These are phyloP conservation scores for Talaromyces sp. DNA, from an alignment of 2,329 filamentous ascomycete genomes.

Conservation along the genomic window DNA sequence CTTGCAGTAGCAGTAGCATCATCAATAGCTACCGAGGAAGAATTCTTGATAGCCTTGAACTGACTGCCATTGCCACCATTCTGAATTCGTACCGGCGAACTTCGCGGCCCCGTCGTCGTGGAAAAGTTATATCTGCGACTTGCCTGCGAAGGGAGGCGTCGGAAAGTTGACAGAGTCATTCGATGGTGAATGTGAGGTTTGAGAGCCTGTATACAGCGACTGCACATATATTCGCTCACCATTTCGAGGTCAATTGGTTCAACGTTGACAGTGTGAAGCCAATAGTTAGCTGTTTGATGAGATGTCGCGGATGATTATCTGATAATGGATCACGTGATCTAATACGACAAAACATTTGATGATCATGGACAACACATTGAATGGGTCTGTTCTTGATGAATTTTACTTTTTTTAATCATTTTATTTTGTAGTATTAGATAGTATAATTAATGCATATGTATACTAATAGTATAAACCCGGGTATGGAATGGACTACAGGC, in stretches of 20 bases:
- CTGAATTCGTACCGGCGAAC: slow-evolving; percentile 5
- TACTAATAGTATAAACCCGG: neutral
- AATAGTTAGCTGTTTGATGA: neutral
- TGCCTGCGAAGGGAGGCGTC: slow-evolving; percentile 21
- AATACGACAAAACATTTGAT: neutral
- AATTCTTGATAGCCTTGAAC: neutral
- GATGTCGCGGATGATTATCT: neutral
- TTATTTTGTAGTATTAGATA: neutral
- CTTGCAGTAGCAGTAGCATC: too few species aligned
- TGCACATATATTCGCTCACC: slow-evolving; percentile 38
- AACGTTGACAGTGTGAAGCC: neutral
- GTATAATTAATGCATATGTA: neutral
- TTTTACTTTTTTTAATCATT: neutral
- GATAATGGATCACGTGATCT: slow-evolving; percentile 10
- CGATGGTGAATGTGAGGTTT: slow-evolving; percentile 25
- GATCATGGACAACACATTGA: too few species aligned
- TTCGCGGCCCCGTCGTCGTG: slow-evolving; percentile 5
- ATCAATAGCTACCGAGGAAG: neutral
- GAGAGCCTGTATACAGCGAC: slow-evolving; percentile 35
- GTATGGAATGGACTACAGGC: neutral
- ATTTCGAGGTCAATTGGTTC: slow-evolving; percentile 21
- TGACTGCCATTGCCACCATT: neutral
- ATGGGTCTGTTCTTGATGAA: too few species aligned
- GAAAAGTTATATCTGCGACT: slow-evolving; percentile 22
- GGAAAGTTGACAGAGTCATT: slow-evolving; percentile 20